Conservation (phyloP, 345 rosid species). For the Rubroshorea leprosula region DNA sequence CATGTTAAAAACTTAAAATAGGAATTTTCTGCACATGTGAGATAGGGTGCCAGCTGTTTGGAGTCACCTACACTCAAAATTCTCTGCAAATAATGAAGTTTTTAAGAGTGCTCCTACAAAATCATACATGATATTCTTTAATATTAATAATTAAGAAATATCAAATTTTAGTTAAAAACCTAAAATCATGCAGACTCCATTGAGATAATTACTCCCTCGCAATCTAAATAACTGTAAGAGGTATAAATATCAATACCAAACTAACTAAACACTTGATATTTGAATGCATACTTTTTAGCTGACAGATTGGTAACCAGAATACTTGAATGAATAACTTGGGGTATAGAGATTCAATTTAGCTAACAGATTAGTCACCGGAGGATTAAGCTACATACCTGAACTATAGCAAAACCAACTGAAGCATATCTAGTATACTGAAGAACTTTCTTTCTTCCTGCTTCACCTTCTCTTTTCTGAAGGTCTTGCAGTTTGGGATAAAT, state of each 20-base stretch:
- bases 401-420: slow-evolving; percentile 90
- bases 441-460: slow-evolving; percentile 94
- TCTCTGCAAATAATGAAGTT: too few relatives aligned
- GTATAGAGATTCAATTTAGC: slow-evolving; percentile 9
- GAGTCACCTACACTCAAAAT: too few relatives aligned
- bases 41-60: too few relatives aligned
- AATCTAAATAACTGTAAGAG: neutral
- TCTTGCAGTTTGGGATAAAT: slow-evolving; percentile 97
- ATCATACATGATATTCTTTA: too few relatives aligned
- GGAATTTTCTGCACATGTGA: neutral
- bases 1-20: slow-evolving; percentile 1
- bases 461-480: slow-evolving; percentile 98
- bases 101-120: too few relatives aligned
- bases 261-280: neutral
- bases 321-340: neutral
- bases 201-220: neutral
- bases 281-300: slow-evolving; percentile 5
- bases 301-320: neutral
- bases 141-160: too few relatives aligned
- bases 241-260: neutral
- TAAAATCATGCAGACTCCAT: too few relatives aligned
- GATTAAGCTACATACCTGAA: slow-evolving; percentile 41
- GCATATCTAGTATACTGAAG: slow-evolving; percentile 90
- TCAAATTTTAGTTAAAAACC: too few relatives aligned
- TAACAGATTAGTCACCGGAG: neutral